Conservation (phyloP, 306 rosid genomes). For the Cucurbita ficifolia region DNA sequence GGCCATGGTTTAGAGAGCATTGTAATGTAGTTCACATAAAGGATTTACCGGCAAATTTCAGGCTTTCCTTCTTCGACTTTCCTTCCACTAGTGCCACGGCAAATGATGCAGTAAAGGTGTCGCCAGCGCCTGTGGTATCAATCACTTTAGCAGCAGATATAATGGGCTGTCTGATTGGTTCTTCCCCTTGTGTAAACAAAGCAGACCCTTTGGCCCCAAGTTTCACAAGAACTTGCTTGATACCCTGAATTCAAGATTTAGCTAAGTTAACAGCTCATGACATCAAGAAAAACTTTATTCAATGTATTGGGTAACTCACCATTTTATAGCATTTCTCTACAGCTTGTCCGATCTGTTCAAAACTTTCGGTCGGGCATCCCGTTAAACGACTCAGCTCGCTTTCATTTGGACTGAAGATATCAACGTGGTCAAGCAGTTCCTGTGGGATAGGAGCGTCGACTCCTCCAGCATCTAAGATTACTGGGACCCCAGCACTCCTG, state of each 20-base stretch:
- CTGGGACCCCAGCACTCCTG: conserved; percentile 59
- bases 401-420: conserved; percentile 87
- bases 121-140: conserved; percentile 92
- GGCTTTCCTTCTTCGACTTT: conserved; percentile 53
- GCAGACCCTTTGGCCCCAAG: conserved; percentile 81
- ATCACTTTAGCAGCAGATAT: conserved; percentile 43
- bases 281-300: not conserved
- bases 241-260: conserved; percentile 38
- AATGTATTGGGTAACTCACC: conserved; percentile 33
- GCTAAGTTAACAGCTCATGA: not conserved
- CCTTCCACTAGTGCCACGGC: conserved; percentile 86
- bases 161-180: conserved; percentile 59
- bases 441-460: conserved; percentile 54
- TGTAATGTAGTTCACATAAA: not conserved
- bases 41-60: conserved; percentile 59
- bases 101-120: conserved; percentile 84
- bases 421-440: conserved; percentile 48
- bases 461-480: conserved; percentile 83
- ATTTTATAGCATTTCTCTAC: conserved; percentile 53
- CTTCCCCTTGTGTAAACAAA: conserved; percentile 64
- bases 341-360: conserved; percentile 52
- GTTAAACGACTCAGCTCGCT: conserved; percentile 68
- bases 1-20: too few species aligned
- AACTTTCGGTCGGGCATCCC: conserved; percentile 49
- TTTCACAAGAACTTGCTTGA: conserved; percentile 75